phyloP scores from a whole-genome alignment of 176 grass and related monocot genomes.

The Eragrostis nindensis region DNA sequence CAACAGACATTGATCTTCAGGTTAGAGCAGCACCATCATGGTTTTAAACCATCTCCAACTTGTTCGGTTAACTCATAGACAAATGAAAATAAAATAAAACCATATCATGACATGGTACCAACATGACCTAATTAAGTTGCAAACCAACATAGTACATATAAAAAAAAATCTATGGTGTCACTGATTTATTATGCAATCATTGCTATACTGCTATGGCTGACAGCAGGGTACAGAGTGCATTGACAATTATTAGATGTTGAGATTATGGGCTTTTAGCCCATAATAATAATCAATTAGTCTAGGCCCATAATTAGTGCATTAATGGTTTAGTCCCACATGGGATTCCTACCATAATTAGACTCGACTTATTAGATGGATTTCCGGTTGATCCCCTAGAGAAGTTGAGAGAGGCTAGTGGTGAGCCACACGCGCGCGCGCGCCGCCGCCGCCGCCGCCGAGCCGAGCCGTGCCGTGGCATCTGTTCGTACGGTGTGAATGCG shows the following conservation, averaged over 20 bases:
- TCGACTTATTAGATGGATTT: no score
- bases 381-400: no score
- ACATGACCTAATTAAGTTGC: neutral
- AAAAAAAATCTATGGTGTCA: neutral
- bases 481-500: no score
- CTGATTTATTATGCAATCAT: neutral
- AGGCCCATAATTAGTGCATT: no score
- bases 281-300: no score
- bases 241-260: neutral
- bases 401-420: no score
- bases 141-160: constrained; percentile 18
- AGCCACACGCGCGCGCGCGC: no score
- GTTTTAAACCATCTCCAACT: constrained; percentile 2
- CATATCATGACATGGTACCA: constrained; percentile 8
- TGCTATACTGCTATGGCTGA: neutral
- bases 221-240: neutral
- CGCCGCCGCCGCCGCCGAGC: no score
- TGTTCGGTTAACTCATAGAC: neutral
- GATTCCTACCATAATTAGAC: no score
- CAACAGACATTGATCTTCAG: neutral
- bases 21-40: constrained; percentile 8
- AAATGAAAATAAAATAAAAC: constrained; percentile 11
- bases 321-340: no score
- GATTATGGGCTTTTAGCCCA: no score
- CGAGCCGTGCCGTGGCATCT: no score